Evolutionary conservation across 228 moss, liverwort and hornwort genomes (phyloP).

Genomic region (Sphagnum fallax): DNA sequence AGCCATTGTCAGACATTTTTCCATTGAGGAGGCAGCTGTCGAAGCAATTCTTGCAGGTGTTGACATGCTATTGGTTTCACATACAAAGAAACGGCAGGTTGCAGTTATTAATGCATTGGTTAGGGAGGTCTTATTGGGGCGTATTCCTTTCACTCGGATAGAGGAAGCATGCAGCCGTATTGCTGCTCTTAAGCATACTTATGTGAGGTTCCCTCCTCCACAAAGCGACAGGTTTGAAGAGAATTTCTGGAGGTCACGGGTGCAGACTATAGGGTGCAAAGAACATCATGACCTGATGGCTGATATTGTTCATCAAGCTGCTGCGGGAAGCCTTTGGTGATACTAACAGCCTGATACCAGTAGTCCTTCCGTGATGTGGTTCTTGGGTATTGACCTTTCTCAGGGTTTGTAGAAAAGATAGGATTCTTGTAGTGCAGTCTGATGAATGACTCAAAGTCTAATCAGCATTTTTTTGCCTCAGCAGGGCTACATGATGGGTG

Average conservation of each 20-base stretch:
- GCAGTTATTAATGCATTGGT: constrained; percentile 32
- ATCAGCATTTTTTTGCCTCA: too few relatives aligned
- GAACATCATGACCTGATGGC: constrained; percentile 53
- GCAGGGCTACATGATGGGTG: too few relatives aligned
- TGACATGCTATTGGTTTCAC: constrained; percentile 64
- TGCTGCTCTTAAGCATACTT: constrained; percentile 20
- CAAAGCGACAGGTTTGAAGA: constrained; percentile 9
- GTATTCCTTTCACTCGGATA: constrained; percentile 22
- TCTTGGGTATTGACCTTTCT: too few relatives aligned
- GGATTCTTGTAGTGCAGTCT: too few relatives aligned
- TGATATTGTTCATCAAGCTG: constrained; percentile 40
- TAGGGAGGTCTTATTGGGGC: constrained; percentile 22
- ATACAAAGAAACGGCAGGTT: constrained; percentile 37
- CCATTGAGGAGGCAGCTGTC: constrained; percentile 45
- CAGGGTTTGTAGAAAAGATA: too few relatives aligned
- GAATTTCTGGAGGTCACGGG: constrained; percentile 16
- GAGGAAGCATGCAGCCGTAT: constrained; percentile 31
- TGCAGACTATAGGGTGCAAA: constrained; percentile 44
- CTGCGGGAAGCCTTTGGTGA: constrained; percentile 1
- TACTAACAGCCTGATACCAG: too few relatives aligned
- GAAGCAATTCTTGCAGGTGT: constrained; percentile 54
- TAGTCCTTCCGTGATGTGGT: too few relatives aligned
- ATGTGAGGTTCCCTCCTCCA: constrained; percentile 6
- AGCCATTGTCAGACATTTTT: constrained; percentile 27
- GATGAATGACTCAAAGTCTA: too few relatives aligned